phyloP scores from a whole-genome alignment of 2,329 filamentous ascomycete genomes.

The Fusarium tupiense region DNA sequence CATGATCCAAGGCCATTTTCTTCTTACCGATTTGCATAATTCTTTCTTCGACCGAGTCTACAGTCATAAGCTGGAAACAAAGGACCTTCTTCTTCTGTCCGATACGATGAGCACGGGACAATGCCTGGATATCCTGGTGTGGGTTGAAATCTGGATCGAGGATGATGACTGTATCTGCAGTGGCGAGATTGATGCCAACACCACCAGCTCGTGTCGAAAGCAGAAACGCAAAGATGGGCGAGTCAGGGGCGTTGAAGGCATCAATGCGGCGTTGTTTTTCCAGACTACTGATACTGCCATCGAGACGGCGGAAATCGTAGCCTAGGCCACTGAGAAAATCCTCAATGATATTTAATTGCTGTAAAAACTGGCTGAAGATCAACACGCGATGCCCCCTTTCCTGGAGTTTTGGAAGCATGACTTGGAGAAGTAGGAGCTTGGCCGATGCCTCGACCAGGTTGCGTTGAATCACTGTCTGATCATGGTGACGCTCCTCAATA shows the following conservation, averaged over 20 bases:
- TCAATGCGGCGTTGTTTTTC: conserved; percentile 97
- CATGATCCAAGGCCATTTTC: conserved; percentile 96
- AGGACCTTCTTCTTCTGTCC: conserved; percentile 96
- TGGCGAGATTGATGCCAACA: conserved; percentile 96
- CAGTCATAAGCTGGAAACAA: conserved; percentile 93
- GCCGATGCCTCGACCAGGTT: conserved; percentile 92
- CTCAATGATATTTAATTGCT: conserved; percentile 88
- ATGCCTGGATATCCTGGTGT: conserved; percentile 95
- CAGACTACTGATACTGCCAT: conserved; percentile 81
- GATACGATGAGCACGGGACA: conserved; percentile 94
- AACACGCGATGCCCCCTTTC: conserved; percentile 89
- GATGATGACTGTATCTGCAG: conserved; percentile 97
- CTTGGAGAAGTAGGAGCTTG: conserved; percentile 84
- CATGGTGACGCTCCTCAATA: conserved; percentile 83
- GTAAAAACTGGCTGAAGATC: conserved; percentile 95
- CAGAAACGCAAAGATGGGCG: conserved; percentile 86
- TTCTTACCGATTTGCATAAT: conserved; percentile 96
- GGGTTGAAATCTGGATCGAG: conserved; percentile 98
- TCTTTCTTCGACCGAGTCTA: conserved; percentile 89
- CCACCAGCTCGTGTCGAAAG: conserved; percentile 94
- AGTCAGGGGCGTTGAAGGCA: conserved; percentile 87
- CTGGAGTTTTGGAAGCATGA: conserved; percentile 87
- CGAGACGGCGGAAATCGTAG: conserved; percentile 80
- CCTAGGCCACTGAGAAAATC: conserved; percentile 86
- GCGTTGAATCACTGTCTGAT: conserved; percentile 70